Percentiles rank a stretch among this genome's conserved stretches.
These are phyloP conservation scores for Podospora pseudoanserina DNA, from an alignment of 495 filamentous ascomycete species.

Conservation along the genomic window DNA sequence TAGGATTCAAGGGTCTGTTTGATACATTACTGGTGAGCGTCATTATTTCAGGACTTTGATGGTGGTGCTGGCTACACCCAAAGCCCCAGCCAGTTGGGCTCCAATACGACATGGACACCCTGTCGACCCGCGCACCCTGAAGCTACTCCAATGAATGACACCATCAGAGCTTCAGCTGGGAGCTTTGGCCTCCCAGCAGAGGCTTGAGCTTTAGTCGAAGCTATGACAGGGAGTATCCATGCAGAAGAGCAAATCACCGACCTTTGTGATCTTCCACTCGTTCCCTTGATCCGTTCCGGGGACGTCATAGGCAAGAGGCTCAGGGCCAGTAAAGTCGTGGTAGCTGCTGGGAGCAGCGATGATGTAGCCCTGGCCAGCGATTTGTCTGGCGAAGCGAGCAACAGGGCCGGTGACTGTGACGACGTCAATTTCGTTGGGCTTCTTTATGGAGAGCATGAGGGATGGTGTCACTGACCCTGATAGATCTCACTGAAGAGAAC, in stretches of 20 bases:
- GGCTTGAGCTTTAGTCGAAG: background rate
- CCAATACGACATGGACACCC: background rate
- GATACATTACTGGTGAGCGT: background rate
- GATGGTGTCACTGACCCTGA: conserved; percentile 58
- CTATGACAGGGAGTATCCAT: background rate
- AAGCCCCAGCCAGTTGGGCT: background rate
- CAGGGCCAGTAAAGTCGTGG: conserved; percentile 87
- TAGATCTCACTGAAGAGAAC: conserved; percentile 95
- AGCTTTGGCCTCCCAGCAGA: background rate
- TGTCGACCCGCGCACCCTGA: background rate
- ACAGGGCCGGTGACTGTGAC: conserved; percentile 86
- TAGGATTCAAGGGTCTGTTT: conserved; percentile 77
- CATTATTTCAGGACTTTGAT: background rate
- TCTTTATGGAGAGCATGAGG: conserved; percentile 1
- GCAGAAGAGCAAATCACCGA: conserved; percentile 20
- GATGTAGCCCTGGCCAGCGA: conserved; percentile 91
- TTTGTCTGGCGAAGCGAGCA: conserved; percentile 84
- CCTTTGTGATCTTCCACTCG: conserved; percentile 77
- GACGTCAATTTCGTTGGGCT: background rate
- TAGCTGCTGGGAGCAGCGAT: conserved; percentile 87
- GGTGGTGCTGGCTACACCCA: background rate
- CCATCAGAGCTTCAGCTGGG: background rate
- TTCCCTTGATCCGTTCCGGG: conserved; percentile 88
- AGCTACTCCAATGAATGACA: background rate
- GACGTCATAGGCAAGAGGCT: conserved; percentile 79